Percentiles rank a stretch among this genome's conserved stretches.
Conservation (phyloP, 805 yeast genomes). For the Cyberlindnera euphorbiae region DNA sequence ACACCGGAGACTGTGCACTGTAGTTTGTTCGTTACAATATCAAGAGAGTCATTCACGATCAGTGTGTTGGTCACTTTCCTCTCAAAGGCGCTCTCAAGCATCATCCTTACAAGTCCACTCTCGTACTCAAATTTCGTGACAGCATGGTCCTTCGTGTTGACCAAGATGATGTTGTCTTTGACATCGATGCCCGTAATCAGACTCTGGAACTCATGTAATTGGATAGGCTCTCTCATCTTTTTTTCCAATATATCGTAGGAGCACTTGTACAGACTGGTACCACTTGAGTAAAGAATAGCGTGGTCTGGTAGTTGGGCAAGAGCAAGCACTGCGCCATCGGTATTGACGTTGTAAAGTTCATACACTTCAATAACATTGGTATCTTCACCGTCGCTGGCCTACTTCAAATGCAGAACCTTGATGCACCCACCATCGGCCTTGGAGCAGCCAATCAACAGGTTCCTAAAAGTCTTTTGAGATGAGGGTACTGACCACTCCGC, state of each 20-base stretch:
- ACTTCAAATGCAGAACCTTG: slow-evolving; percentile 19
- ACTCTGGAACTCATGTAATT: slow-evolving; percentile 8
- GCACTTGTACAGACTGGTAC: slow-evolving; percentile 9
- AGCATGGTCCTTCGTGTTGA: slow-evolving; percentile 29
- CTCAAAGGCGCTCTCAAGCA: slow-evolving; percentile 17
- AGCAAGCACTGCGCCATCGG: slow-evolving; percentile 21
- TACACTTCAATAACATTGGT: slow-evolving; percentile 10
- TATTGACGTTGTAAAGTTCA: slow-evolving; percentile 17
- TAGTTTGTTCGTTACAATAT: slow-evolving; percentile 21
- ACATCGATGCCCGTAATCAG: slow-evolving; percentile 23
- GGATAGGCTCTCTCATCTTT: slow-evolving; percentile 14
- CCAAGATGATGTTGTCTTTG: slow-evolving; percentile 17
- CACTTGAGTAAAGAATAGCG: slow-evolving; percentile 19
- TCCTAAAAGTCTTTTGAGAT: slow-evolving; percentile 18
- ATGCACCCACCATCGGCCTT: slow-evolving; percentile 19
- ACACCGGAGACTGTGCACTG: slow-evolving; percentile 17
- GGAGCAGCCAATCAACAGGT: slow-evolving; percentile 32
- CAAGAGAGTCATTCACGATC: slow-evolving; percentile 7
- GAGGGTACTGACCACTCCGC: slow-evolving; percentile 32
- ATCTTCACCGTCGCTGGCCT: slow-evolving; percentile 1
- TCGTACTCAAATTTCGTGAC: slow-evolving; percentile 18
- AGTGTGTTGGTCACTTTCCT: slow-evolving; percentile 20
- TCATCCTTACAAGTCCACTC: slow-evolving; percentile 12
- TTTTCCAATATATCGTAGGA: slow-evolving; percentile 13
- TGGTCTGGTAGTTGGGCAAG: slow-evolving; percentile 16